phyloP scores from a whole-genome alignment of 148 eudicot genomes.

The Salicornia ramosissima region DNA sequence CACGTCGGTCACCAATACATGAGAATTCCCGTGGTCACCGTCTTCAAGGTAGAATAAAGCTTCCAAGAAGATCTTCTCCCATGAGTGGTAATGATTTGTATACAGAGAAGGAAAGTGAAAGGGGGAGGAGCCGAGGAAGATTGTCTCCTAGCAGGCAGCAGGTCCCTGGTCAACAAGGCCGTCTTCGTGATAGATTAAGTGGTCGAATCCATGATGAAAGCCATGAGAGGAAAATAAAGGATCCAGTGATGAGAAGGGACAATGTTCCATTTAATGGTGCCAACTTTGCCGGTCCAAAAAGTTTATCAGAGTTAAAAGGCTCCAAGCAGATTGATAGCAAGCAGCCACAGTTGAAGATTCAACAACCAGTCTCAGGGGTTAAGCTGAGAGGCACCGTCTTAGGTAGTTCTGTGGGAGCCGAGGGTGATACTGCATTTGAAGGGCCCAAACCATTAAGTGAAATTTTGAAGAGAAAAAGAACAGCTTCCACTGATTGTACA shows the following conservation, averaged over 20 bases:
- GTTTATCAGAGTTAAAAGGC: slow-evolving; percentile 58
- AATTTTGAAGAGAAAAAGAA: slow-evolving; percentile 80
- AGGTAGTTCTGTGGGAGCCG: slow-evolving; percentile 34
- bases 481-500: slow-evolving; percentile 4
- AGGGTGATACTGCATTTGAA: slow-evolving; percentile 54
- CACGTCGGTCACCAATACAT: slow-evolving; percentile 33
- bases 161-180: slow-evolving; percentile 42
- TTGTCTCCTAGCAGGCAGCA: slow-evolving; percentile 48
- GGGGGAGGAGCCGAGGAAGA: slow-evolving; percentile 44
- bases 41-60: slow-evolving; percentile 75
- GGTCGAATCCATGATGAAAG: slow-evolving; percentile 48
- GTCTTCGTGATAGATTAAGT: slow-evolving; percentile 64
- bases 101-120: slow-evolving; percentile 24
- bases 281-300: slow-evolving; percentile 54
- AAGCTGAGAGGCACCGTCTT: slow-evolving; percentile 48
- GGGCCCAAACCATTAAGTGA: slow-evolving; percentile 91
- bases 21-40: slow-evolving; percentile 59
- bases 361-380: slow-evolving; percentile 36
- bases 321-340: slow-evolving; percentile 33
- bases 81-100: slow-evolving; percentile 18
- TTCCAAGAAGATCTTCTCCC: slow-evolving; percentile 58
- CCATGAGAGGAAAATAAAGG: slow-evolving; percentile 36
- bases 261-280: slow-evolving; percentile 21
- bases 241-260: slow-evolving; percentile 35
- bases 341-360: slow-evolving; percentile 30